phyloP scores from a whole-genome alignment of 108 stramenopile species.

The Cyclotella baltica region DNA sequence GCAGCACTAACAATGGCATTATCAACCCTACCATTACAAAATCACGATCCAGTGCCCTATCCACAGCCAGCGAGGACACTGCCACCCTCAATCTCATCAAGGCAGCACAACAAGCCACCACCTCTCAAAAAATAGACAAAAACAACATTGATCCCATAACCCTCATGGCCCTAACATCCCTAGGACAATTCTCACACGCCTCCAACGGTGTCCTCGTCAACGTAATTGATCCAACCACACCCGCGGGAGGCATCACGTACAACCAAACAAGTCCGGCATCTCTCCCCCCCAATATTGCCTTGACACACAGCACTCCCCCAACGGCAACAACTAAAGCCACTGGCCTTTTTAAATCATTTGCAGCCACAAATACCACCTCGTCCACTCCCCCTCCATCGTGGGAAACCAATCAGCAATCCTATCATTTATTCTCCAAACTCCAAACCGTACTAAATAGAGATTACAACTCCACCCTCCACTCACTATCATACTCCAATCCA shows the following conservation, averaged over 20 bases:
- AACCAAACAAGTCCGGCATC: conserved; percentile 20
- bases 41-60: conserved; percentile 14
- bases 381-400: background rate
- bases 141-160: conserved; percentile 23
- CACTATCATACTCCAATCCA: conserved; percentile 62
- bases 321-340: background rate
- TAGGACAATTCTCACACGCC: conserved; percentile 32
- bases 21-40: background rate
- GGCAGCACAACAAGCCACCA: conserved; percentile 29
- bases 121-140: conserved; percentile 4
- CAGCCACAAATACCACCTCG: conserved; percentile 17
- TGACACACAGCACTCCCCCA: background rate
- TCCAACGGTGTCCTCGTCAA: conserved; percentile 54
- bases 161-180: conserved; percentile 30
- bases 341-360: conserved; percentile 4
- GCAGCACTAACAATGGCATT: background rate
- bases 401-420: background rate
- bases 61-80: conserved; percentile 16
- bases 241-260: conserved; percentile 17
- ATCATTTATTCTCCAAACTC: conserved; percentile 58
- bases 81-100: conserved; percentile 18
- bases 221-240: conserved; percentile 83
- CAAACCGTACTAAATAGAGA: conserved; percentile 51
- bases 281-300: conserved; percentile 11
- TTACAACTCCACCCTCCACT: conserved; percentile 66